Conservation (phyloP, 2,329 filamentous ascomycete species). For the Alternaria novae-zelandiae region DNA sequence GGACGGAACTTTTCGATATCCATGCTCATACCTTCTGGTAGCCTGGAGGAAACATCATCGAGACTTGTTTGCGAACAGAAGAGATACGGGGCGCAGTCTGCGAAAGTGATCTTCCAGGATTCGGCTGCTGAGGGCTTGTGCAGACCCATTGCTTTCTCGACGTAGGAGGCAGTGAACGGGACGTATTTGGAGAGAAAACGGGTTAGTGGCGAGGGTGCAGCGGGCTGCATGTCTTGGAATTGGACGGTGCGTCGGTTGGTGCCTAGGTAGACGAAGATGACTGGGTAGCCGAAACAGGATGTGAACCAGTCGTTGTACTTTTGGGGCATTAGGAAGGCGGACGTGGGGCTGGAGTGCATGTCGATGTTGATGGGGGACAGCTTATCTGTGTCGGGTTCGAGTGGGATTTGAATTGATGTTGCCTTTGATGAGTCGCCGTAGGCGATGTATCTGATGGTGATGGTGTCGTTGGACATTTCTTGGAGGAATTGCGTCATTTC, state of each 20-base stretch:
- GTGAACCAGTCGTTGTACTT: constrained; percentile 54
- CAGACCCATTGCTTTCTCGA: constrained; percentile 41
- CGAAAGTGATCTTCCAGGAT: constrained; percentile 64
- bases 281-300: constrained; percentile 52
- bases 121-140: constrained; percentile 19
- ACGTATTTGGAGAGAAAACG: constrained; percentile 20
- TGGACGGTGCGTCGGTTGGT: constrained; percentile 50
- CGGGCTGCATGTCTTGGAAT: constrained; percentile 41
- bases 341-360: constrained; percentile 53
- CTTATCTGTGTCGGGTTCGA: constrained; percentile 46
- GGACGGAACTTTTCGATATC: constrained; percentile 57
- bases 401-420: constrained; percentile 47
- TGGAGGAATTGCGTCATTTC: constrained; percentile 53
- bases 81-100: constrained; percentile 77
- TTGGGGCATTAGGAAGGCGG: constrained; percentile 52
- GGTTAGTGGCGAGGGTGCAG: constrained; percentile 20
- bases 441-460: constrained; percentile 51
- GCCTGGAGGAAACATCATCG: constrained; percentile 63
- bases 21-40: constrained; percentile 47
- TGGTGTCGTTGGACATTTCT: constrained; percentile 38
- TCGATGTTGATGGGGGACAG: constrained; percentile 48
- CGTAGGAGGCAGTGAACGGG: constrained; percentile 13
- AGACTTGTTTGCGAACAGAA: constrained; percentile 74
- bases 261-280: constrained; percentile 54
- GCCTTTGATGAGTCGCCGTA: constrained; percentile 32